phyloP scores from a whole-genome alignment of 768 basidiomycete species.

The Leucocoprinus sp. region DNA sequence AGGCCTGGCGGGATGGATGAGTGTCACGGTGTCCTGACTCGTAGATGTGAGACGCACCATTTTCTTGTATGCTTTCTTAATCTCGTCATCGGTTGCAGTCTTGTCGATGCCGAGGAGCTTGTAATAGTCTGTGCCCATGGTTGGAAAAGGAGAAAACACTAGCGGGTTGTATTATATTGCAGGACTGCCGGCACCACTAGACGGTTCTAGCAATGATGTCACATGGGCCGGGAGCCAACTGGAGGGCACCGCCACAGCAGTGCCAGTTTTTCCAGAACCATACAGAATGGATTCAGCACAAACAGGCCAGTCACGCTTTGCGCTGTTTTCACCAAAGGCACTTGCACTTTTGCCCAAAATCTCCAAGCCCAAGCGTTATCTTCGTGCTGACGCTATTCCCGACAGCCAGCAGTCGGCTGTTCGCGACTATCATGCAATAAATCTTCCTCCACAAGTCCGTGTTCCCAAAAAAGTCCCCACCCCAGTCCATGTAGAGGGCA shows the following conservation, averaged over 20 bases:
- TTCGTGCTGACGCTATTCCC: constrained; percentile 68
- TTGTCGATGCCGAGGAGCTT: constrained; percentile 66
- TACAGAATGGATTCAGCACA: too few species aligned
- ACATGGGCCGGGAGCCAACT: constrained; percentile 15
- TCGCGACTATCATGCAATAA: constrained; percentile 72
- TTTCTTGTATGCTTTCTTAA: constrained; percentile 95
- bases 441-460: constrained; percentile 54
- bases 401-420: constrained; percentile 52
- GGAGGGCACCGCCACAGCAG: neutral
- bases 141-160: constrained; percentile 5
- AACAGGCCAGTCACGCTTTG: too few species aligned
- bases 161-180: constrained; percentile 2
- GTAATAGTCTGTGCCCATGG: constrained; percentile 89
- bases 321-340: constrained; percentile 65
- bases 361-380: constrained; percentile 42
- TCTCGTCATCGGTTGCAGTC: constrained; percentile 71
- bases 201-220: constrained; percentile 25
- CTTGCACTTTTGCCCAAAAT: constrained; percentile 39
- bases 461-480: constrained; percentile 80
- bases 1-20: constrained; percentile 36
- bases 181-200: constrained; percentile 14
- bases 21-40: neutral
- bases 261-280: neutral
- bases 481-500: constrained; percentile 81
- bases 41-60: constrained; percentile 41